Conservation (phyloP, 371 early-diverging fungal genomes). For the Mucor irregularis region DNA sequence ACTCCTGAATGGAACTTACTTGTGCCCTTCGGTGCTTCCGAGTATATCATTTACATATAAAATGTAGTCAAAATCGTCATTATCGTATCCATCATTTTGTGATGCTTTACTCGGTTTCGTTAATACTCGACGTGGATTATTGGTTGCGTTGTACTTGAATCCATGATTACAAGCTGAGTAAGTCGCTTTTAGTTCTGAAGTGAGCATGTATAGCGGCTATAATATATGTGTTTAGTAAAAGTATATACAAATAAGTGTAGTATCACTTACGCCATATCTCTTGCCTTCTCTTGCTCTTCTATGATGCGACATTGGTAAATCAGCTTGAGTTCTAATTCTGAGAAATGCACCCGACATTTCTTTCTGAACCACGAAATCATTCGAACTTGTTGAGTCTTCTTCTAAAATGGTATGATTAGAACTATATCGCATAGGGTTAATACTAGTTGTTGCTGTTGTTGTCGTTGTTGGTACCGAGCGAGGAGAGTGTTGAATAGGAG, state of each 20-base stretch:
- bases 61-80: conserved; percentile 94
- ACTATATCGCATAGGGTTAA: neutral
- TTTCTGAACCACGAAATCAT: conserved; percentile 1
- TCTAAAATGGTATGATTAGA: conserved; percentile 3
- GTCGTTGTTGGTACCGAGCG: neutral
- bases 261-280: conserved; percentile 28
- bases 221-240: neutral
- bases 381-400: conserved; percentile 1
- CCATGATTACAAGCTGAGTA: conserved; percentile 58
- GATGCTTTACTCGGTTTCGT: conserved; percentile 91
- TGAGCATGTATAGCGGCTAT: conserved; percentile 31
- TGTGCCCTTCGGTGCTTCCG: conserved; percentile 79
- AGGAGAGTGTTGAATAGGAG: neutral
- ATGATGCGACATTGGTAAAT: conserved; percentile 27
- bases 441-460: neutral
- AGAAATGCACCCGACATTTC: conserved; percentile 23
- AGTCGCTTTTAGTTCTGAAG: conserved; percentile 26
- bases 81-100: conserved; percentile 93
- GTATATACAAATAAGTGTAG: neutral
- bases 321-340: conserved; percentile 13
- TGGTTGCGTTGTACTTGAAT: conserved; percentile 71
- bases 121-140: conserved; percentile 91
- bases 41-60: conserved; percentile 91
- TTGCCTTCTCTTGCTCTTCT: conserved; percentile 24
- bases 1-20: conserved; percentile 69